These are phyloP conservation scores for Inosperma sp. DNA, from an alignment of 768 basidiomycete genomes.

Conservation along the genomic window DNA sequence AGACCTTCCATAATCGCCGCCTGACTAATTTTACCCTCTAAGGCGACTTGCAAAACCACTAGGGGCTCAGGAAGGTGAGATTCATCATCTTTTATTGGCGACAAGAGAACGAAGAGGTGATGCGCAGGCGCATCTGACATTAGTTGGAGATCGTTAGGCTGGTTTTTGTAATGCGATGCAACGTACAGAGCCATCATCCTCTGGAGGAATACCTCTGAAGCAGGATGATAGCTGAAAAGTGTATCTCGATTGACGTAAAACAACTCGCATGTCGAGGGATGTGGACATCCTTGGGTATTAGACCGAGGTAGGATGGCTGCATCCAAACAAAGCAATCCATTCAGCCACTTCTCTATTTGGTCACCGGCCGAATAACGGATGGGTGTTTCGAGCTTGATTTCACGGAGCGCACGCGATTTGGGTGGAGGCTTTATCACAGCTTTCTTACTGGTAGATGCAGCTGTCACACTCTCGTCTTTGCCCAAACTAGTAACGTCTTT, in stretches of 20 bases:
- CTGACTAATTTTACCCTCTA: slow-evolving; percentile 90
- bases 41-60: slow-evolving; percentile 91
- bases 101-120: slow-evolving; percentile 91
- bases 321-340: slow-evolving; percentile 84
- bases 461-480: slow-evolving; percentile 38
- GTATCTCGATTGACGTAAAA: slow-evolving; percentile 96
- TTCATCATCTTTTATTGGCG: slow-evolving; percentile 87
- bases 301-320: slow-evolving; percentile 56
- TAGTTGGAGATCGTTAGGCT: slow-evolving; percentile 97
- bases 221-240: slow-evolving; percentile 94
- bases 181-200: slow-evolving; percentile 98
- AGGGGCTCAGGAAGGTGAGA: slow-evolving; percentile 91
- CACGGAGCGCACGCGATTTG: slow-evolving; percentile 75
- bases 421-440: slow-evolving; percentile 48
- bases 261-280: slow-evolving; percentile 89
- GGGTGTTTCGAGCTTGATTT: slow-evolving; percentile 92
- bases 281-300: slow-evolving; percentile 73
- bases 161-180: slow-evolving; percentile 97
- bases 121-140: slow-evolving; percentile 96
- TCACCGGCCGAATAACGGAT: slow-evolving; percentile 89
- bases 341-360: slow-evolving; percentile 92
- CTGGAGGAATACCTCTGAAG: slow-evolving; percentile 95
- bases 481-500: slow-evolving; percentile 48
- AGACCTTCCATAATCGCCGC: slow-evolving; percentile 82
- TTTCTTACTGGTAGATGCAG: slow-evolving; percentile 49